Evolutionary conservation across 495 filamentous ascomycete genomes (phyloP).

Genomic region (Neurospora pannonica): DNA sequence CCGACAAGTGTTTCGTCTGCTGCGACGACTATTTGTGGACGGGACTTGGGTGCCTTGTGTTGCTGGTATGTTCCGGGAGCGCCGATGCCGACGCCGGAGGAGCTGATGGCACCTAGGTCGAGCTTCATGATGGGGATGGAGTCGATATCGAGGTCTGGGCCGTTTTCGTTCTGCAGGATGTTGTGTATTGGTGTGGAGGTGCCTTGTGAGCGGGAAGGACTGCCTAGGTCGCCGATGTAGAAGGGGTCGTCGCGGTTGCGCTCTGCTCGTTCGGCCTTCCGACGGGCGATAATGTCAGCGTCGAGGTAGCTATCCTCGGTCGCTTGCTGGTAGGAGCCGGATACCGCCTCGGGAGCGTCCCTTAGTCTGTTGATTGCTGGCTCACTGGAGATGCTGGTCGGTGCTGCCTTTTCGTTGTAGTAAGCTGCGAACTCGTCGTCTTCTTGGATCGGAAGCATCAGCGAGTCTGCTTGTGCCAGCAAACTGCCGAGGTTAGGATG

Average conservation of each 20-base stretch:
- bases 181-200: slow-evolving; percentile 62
- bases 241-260: slow-evolving; percentile 89
- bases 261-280: slow-evolving; percentile 60
- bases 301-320: slow-evolving; percentile 51
- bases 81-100: slow-evolving; percentile 6
- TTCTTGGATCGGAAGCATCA: slow-evolving; percentile 41
- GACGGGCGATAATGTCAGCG: slow-evolving; percentile 49
- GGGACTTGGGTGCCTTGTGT: slow-evolving; percentile 17
- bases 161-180: slow-evolving; percentile 57
- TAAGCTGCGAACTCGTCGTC: slow-evolving; percentile 61
- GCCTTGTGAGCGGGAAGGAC: slow-evolving; percentile 19
- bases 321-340: slow-evolving; percentile 53
- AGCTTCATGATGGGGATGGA: slow-evolving; percentile 92
- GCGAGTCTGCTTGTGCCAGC: slow-evolving; percentile 48
- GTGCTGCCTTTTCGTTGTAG: slow-evolving; percentile 51
- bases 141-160: slow-evolving; percentile 76
- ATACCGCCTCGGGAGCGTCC: slow-evolving; percentile 30
- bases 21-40: slow-evolving; percentile 48
- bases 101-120: slow-evolving; percentile 48
- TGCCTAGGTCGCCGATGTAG: slow-evolving; percentile 62
- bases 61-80: slow-evolving; percentile 4
- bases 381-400: slow-evolving; percentile 32
- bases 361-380: slow-evolving; percentile 45
- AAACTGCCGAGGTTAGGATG: slow-evolving; percentile 60
- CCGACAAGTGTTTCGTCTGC: slow-evolving; percentile 49